Evolutionary conservation across 2,329 filamentous ascomycete species (phyloP).

Genomic region (Dactylonectria estremocensis): DNA sequence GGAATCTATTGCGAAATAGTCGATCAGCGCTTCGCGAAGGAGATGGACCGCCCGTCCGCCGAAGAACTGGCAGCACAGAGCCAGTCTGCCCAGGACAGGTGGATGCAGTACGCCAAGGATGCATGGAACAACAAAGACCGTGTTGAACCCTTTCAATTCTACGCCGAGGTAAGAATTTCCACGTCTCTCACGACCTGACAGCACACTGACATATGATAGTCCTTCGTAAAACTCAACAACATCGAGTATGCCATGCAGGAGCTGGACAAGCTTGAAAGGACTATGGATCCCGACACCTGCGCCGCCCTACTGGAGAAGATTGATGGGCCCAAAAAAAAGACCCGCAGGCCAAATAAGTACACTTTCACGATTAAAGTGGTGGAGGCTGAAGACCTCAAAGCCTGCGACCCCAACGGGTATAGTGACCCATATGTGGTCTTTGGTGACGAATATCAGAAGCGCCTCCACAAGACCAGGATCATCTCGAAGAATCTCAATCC

Average conservation of each 20-base stretch:
- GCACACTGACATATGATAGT: conserved; percentile 69
- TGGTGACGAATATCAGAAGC: conserved; percentile 97
- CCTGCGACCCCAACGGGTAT: conserved; percentile 94
- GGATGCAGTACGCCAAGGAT: conserved; percentile 94
- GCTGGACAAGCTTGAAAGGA: conserved; percentile 89
- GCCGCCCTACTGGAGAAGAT: conserved; percentile 84
- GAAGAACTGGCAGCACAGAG: conserved; percentile 85
- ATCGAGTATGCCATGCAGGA: conserved; percentile 95
- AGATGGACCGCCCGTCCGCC: conserved; percentile 93
- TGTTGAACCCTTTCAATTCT: conserved; percentile 97
- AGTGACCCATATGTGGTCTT: conserved; percentile 98
- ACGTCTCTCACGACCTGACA: neutral
- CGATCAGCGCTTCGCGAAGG: conserved; percentile 86
- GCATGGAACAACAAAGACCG: conserved; percentile 94
- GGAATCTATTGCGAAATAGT: conserved; percentile 92
- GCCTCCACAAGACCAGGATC: conserved; percentile 93
- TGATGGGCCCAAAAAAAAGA: conserved; percentile 77
- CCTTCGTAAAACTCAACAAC: conserved; percentile 97
- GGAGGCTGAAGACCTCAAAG: conserved; percentile 96
- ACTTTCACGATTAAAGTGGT: conserved; percentile 99
- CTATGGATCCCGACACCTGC: conserved; percentile 92
- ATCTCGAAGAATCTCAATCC: conserved; percentile 93
- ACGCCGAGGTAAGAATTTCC: conserved; percentile 78
- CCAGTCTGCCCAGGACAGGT: conserved; percentile 91
- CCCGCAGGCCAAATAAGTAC: conserved; percentile 84